Base-by-base conservation (phyloP, 1,139 yeast species). In the Yamadazyma triangularis region DNA sequence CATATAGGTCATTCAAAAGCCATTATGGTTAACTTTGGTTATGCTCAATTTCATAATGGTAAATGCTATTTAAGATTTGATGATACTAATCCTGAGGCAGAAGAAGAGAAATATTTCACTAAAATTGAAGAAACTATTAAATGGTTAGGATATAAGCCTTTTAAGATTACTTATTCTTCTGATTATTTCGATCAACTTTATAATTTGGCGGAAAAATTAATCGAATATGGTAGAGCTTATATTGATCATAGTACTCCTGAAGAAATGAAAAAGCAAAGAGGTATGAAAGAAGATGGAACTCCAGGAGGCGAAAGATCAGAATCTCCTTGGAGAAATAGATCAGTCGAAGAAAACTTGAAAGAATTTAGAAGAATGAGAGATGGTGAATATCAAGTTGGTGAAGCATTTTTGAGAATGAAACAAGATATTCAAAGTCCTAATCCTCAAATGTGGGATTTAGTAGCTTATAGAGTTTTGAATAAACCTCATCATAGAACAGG, bases 381-480 rank as follows among this genome's bases (percentile, higher is more conserved):
- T 50, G 98, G 98, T 27, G 67, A 70, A 43, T 93, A 84, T 61
- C 71, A 74, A 44, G 88, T 88, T 26, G 97, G 97, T 42, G 87
- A 86, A 55, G 97, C 95, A 20, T 87, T 89, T 4, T 70, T 93
- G 53, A 80, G 99, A 64, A 91, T 93, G 98, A 91, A 91, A 58
- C 96, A 87, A 69, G 95, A 91, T 55, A 66, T 91, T 42, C 57
- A 60, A n/a, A 84, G 93, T 23, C 95, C 96, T 43, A 85, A 87
- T 45, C 98, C 98, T 13, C 98, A 91, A 64, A 93, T 93, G 98
- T 93, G 99, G 98, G 99, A 93, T 60, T 74, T 91, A 46, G 94
- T 91, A 38, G 98, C 98, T n/a, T 93, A 93, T 64, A 78, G 99
- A 58, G 96, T 93, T 6, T 70, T 93, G 48, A 72, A 89, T 48